These are phyloP conservation scores for Calocybe indica DNA, from an alignment of 768 basidiomycete species.

Conservation along the genomic window DNA sequence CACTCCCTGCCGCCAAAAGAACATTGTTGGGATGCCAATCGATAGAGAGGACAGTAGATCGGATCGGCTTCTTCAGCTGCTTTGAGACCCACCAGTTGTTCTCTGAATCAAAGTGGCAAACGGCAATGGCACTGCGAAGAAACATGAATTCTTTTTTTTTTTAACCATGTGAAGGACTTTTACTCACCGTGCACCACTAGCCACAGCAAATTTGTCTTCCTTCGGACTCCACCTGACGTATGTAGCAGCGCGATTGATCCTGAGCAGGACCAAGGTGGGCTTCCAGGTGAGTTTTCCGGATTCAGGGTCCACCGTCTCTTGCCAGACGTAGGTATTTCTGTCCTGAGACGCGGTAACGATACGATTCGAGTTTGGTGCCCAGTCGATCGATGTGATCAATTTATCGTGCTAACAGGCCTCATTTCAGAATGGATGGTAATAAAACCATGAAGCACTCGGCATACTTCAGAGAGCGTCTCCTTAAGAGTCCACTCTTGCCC, in stretches of 20 bases:
- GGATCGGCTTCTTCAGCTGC: constrained; percentile 94
- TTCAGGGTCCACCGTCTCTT: constrained; percentile 65
- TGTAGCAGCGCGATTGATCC: constrained; percentile 95
- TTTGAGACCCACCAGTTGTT: constrained; percentile 99
- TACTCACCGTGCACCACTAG: constrained; percentile 84
- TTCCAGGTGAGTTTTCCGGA: constrained; percentile 81
- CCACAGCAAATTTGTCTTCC: constrained; percentile 98
- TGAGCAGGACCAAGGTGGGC: constrained; percentile 91
- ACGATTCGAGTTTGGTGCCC: constrained; percentile 94
- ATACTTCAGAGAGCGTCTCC: constrained; percentile 83
- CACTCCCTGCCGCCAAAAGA: constrained; percentile 92
- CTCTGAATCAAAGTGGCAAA: constrained; percentile 96
- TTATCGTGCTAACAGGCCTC: constrained; percentile 82
- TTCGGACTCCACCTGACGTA: constrained; percentile 94
- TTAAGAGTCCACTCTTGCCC: constrained; percentile 64
- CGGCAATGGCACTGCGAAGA: constrained; percentile 71
- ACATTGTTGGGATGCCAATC: constrained; percentile 99
- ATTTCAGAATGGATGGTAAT: neutral
- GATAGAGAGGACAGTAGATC: constrained; percentile 88
- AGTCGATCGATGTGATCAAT: constrained; percentile 94
- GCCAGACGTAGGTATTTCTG: constrained; percentile 98
- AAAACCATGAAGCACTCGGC: constrained; percentile 8
- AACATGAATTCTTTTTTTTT: constrained; percentile 5
- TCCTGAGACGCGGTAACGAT: constrained; percentile 99
- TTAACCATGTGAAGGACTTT: neutral